Percentiles rank a stretch among this genome's conserved stretches.
Conservation (phyloP, 2,329 filamentous ascomycete species). For the Ophiostoma sp. region DNA sequence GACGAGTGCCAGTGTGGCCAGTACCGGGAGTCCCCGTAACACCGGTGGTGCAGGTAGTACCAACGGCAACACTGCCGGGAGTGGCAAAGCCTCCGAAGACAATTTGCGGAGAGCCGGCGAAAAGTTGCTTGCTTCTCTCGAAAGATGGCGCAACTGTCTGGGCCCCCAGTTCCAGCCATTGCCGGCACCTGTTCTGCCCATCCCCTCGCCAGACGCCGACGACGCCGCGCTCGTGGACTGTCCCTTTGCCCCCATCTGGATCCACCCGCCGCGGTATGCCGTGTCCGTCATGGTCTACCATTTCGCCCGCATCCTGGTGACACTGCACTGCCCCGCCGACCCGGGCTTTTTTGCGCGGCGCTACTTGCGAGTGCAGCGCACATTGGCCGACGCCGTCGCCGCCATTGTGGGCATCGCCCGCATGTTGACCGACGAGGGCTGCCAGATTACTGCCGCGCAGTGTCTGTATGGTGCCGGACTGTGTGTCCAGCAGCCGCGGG, state of each 20-base stretch:
- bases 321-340: constrained; percentile 53
- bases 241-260: constrained; percentile 51
- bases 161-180: neutral
- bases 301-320: constrained; percentile 54
- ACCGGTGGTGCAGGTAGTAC: neutral
- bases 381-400: constrained; percentile 49
- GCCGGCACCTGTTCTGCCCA: neutral
- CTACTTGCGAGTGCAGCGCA: constrained; percentile 45
- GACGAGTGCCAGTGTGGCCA: neutral
- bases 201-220: constrained; percentile 40
- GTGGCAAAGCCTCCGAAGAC: neutral
- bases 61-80: neutral
- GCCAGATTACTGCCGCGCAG: constrained; percentile 46
- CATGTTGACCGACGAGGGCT: constrained; percentile 43
- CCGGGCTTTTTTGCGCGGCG: constrained; percentile 38
- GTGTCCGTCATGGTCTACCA: constrained; percentile 54
- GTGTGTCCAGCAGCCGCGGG: constrained; percentile 42
- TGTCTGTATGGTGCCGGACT: constrained; percentile 46
- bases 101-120: neutral
- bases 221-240: neutral
- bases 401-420: constrained; percentile 53
- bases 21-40: no score
- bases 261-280: constrained; percentile 49
- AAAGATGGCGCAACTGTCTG: neutral
- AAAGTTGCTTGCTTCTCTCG: neutral